Percentiles rank a stretch among this genome's conserved stretches.
Conservation (phyloP, 169 alveolate genomes). For the Cryptosporidium baileyi region DNA sequence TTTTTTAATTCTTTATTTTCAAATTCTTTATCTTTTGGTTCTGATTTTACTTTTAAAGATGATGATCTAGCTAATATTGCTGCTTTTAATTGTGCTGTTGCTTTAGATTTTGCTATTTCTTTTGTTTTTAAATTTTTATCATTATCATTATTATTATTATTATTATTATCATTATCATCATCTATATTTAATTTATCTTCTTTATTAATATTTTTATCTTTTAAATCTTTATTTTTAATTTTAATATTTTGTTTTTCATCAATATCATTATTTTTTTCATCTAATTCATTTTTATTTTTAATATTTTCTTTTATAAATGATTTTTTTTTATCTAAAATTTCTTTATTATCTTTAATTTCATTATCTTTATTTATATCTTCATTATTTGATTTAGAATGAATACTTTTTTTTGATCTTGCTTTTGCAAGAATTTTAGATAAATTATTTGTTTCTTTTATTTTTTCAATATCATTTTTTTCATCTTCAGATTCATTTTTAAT, state of each 20-base stretch:
- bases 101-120: conserved; percentile 12
- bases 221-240: neutral
- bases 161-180: neutral
- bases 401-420: neutral
- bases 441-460: neutral
- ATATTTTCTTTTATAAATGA: neutral
- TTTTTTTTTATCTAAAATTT: neutral
- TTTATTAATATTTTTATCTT: neutral
- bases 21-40: neutral
- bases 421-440: neutral
- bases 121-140: neutral
- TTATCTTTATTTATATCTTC: neutral
- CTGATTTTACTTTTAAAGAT: neutral
- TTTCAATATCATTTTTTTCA: neutral
- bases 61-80: conserved; percentile 45
- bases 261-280: neutral
- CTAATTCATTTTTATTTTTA: neutral
- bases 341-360: neutral
- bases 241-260: neutral
- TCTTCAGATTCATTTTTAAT: neutral
- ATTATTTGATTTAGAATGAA: neutral
- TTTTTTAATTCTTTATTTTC: neutral
- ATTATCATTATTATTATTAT: neutral
- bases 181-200: neutral
- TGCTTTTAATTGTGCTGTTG: conserved; percentile 45